phyloP scores from a whole-genome alignment of 257 asterid species.

The Solanum gandarillasii region DNA sequence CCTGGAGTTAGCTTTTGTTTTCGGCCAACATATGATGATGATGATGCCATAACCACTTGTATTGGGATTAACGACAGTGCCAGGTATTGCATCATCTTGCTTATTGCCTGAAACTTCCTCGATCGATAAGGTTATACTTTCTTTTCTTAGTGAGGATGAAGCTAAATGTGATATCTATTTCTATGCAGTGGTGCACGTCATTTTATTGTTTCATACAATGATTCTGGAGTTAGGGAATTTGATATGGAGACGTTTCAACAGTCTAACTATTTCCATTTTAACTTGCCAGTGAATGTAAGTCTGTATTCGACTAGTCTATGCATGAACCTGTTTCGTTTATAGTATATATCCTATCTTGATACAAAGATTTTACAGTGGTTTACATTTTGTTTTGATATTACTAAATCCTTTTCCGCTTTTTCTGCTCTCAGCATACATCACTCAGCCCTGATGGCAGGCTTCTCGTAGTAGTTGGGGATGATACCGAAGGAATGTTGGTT shows the following conservation, averaged over 20 bases:
- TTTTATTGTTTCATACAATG: slow-evolving; percentile 80
- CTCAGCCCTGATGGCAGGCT: slow-evolving; percentile 77
- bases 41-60: slow-evolving; percentile 71
- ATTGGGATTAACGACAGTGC: slow-evolving; percentile 55
- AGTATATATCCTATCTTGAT: neutral
- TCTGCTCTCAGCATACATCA: slow-evolving; percentile 66
- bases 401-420: neutral
- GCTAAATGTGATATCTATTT: slow-evolving; percentile 15
- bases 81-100: slow-evolving; percentile 32
- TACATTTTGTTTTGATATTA: neutral
- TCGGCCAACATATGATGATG: slow-evolving; percentile 60
- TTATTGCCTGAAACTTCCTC: neutral
- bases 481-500: neutral
- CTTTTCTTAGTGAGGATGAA: neutral
- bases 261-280: slow-evolving; percentile 49
- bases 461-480: slow-evolving; percentile 11
- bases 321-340: neutral
- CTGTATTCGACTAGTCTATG: neutral
- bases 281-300: slow-evolving; percentile 90
- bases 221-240: slow-evolving; percentile 70
- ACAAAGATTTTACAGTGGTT: neutral
- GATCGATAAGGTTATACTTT: neutral
- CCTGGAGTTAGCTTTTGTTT: slow-evolving; percentile 71
- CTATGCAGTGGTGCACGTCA: slow-evolving; percentile 74
- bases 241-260: slow-evolving; percentile 77